Evolutionary conservation across 2,329 filamentous ascomycete genomes (phyloP), one percentile per base, ranked within the genome.

Genomic region (Cercospora sojina): DNA sequence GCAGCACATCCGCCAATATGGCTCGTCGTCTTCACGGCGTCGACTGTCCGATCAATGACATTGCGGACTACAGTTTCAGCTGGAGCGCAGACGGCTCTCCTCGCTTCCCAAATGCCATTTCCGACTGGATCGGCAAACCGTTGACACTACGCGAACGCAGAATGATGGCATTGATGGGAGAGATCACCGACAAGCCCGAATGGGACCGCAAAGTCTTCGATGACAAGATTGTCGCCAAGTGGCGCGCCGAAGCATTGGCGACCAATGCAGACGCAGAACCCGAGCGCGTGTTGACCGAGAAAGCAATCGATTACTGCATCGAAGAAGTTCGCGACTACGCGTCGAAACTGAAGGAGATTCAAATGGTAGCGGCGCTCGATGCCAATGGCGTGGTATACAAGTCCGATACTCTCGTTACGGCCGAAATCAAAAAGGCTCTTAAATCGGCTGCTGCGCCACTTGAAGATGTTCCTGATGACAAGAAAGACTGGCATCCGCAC

Each of bases 401-500:
- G 72, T 85, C 85, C 0, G 86, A 88, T 73, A 75, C 68, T 0
- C 73, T 80, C 2, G 75, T 88, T 2, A 67, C 80, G 0, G 60
- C 74, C 0, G 71, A 43, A 0, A 69, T 86, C 3, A 74, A 77
- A 4, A 16, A 81, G 0, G 75, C 78, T 1, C 78, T 90, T 3
- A 78, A 73, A 29, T 69, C 73, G 2, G 82, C 80, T 1, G 82
- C 85, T 32, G 73, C 75, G 1, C 74, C 73, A 0, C 78, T 91
- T 1, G 83, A 89, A 66, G 75, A 84, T 18, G 79, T 85, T 13
- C 59, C 65, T 8, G 70, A 67, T 12, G 38, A 47, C 2, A 16
- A 41, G 25, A 71, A 74, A 57, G 88, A 90, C 74, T 91, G 84
- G 83, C 86, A 90, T 74, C 88, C 88, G 0, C 79, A 83, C 2